Base-by-base conservation (phyloP, 176 grass and related monocot genomes). In the Lolium perenne region DNA sequence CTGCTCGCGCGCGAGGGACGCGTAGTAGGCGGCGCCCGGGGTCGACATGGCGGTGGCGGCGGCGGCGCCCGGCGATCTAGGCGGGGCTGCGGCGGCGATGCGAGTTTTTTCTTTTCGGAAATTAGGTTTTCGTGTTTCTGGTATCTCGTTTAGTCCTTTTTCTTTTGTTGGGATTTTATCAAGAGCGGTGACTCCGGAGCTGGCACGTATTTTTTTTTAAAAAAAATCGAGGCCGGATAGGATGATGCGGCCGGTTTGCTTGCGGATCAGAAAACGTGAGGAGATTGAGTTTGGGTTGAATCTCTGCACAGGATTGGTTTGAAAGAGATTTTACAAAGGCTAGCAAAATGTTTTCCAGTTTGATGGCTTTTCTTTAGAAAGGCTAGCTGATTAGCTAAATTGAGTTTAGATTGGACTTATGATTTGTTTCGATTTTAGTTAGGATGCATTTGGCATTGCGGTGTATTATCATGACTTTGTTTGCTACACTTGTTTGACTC, bases 1-100 rank as follows among this genome's bases (percentile, higher is more conserved):
- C 22, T 91, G 91, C 82, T 98, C 92, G 86, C 75, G 68, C 67
- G 91, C 82, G 29, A 87, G 82, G 26, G 87, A 76, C 32, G 86
- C 93, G 88, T 85, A 92, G 85, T 76, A 88, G 69, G 82, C 77
- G 82, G 88, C 87, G 25, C 63, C 82, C 57, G 87, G 81, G 73
- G 48, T 87, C 13, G 87, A 89, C 91, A 91, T 91, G 89, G 88
- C 71, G 60, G 79, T n/a, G n/a, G n/a, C 20, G 57, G 20, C 57
- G 15, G 55, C 55, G 55, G 20, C 74, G 67, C 54, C 81, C 87
- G 85, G 81, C 90, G 87, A 92, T 92, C 87, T 89, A 79, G 76
- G 80, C 79, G 66, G 80, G 51, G 58, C 21, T 23, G 58, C 56
- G 82, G 78, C 73, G 74, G 65, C 83, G 86, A 89, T 77, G 61